Evolutionary conservation across 2,329 filamentous ascomycete genomes (phyloP), one percentile per base, ranked within the genome.

Genomic region (Diaporthe destruens): DNA sequence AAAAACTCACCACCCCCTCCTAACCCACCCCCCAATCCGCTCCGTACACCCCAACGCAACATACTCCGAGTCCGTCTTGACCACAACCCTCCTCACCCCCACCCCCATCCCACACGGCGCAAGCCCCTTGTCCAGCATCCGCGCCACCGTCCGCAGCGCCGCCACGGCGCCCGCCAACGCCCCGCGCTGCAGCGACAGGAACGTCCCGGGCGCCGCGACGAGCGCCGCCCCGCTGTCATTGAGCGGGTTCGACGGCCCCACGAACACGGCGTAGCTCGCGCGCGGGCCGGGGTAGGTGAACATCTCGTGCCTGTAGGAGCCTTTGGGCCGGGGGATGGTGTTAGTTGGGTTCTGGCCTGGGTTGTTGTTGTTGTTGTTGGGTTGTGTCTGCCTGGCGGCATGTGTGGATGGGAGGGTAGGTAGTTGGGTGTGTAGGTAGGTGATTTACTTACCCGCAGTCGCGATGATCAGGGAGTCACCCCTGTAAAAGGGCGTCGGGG

Each of bases 1-100:
- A 51, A 23, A 8, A 0, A 65, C 61, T 51, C 7, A 66, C 69
- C 71, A 73, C 2, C 49, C 67, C 7, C 56, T 59, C 0, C 32
- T 6, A 3, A 71, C 2, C 59, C 71, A 67, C 2, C 44, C 55
- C 0, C 12, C 14, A 7, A 71, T 49, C 51, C 57, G n/a, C 16
- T 72, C 71, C 0, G 67, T 72, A 18, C 36, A 18, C 5, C 57
- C 56, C 11, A 25, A 25, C 7, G 20, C 39, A 1, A 71, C 25
- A 20, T 61, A 65, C 42, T 72, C 67, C 0, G 67, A 72, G 59
- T 72, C 67, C 1, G 57, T 68, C 63, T 72, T 72, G 63, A 72
- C 56, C 5, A 72, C 55, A 1, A 69, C 54, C 6, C 63, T 8
- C 18, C 36, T 6, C 54, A 72, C 4, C 3, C 44, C 63, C 29